Percentiles rank a stretch among this genome's conserved stretches.
phyloP scores from a whole-genome alignment of 257 asterid genomes.

The Solanum clarkiae region DNA sequence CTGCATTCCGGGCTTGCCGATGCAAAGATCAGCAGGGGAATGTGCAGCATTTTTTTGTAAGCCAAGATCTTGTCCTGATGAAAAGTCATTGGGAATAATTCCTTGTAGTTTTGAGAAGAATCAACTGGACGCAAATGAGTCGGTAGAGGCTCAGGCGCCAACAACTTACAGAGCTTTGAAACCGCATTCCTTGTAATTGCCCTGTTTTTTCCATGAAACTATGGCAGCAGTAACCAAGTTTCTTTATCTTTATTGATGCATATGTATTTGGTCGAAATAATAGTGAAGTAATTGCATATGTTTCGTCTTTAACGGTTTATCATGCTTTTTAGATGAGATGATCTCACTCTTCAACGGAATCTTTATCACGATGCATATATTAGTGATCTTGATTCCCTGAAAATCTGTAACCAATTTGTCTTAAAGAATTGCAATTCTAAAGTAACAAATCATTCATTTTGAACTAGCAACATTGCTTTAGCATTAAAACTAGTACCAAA shows the following conservation, averaged over 20 bases:
- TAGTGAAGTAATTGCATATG: neutral
- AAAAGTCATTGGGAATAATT: neutral
- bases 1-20: conserved; percentile 43
- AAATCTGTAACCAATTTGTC: too few relatives aligned
- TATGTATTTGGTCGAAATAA: neutral
- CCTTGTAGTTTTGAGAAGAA: conserved; percentile 17
- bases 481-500: too few relatives aligned
- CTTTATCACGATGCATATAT: neutral
- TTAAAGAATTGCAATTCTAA: too few relatives aligned
- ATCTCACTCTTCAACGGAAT: neutral
- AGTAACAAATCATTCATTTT: too few relatives aligned
- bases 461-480: too few relatives aligned
- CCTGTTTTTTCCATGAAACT: neutral
- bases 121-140: neutral
- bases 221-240: neutral
- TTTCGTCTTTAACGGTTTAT: neutral
- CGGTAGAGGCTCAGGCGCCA: neutral
- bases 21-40: conserved; percentile 21
- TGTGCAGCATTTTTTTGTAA: conserved; percentile 33
- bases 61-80: conserved; percentile 25
- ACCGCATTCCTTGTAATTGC: neutral
- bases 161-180: neutral
- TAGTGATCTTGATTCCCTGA: neutral
- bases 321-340: neutral
- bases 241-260: neutral